phyloP scores from a whole-genome alignment of 2,329 filamentous ascomycete genomes.

The Scorias spongiosa region DNA sequence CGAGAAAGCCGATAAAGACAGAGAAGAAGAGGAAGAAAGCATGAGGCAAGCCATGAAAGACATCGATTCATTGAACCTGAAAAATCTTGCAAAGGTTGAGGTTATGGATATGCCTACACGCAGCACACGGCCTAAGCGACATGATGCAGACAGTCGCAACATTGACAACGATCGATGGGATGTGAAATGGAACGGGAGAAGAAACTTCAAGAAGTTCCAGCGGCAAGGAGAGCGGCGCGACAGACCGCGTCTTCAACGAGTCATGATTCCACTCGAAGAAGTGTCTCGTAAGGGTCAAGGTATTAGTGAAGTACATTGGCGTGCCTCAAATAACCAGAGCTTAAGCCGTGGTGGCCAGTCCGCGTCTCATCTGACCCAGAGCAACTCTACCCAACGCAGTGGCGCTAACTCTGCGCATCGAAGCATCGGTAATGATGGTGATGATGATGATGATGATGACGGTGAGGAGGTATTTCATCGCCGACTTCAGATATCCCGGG shows the following conservation, averaged over 20 bases:
- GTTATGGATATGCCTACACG: slow-evolving; percentile 47
- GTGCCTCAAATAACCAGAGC: slow-evolving; percentile 17
- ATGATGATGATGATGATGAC: slow-evolving; percentile 9
- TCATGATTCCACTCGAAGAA: slow-evolving; percentile 59
- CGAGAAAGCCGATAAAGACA: slow-evolving; percentile 35
- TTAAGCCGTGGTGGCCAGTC: slow-evolving; percentile 8
- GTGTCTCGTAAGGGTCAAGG: slow-evolving; percentile 57
- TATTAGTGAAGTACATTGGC: slow-evolving; percentile 63
- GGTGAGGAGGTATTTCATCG: slow-evolving; percentile 15
- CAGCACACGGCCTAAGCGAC: slow-evolving; percentile 9
- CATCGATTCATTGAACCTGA: slow-evolving; percentile 57
- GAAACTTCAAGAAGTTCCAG: slow-evolving; percentile 88
- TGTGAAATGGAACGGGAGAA: slow-evolving; percentile 78
- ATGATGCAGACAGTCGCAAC: slow-evolving; percentile 15
- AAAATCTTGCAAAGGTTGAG: slow-evolving; percentile 52
- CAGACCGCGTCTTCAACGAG: slow-evolving; percentile 32
- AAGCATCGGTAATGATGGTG: slow-evolving; percentile 1
- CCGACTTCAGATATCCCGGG: slow-evolving; percentile 11
- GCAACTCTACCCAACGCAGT: not conserved
- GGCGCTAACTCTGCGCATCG: slow-evolving; percentile 1
- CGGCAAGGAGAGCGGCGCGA: slow-evolving; percentile 36
- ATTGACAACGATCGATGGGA: slow-evolving; percentile 56
- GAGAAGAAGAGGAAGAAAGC: slow-evolving; percentile 50
- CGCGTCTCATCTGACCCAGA: slow-evolving; percentile 2
- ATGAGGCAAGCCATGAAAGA: slow-evolving; percentile 41